Evolutionary conservation across 345 rosid species (phyloP).

Genomic region (Gossypium turneri): DNA sequence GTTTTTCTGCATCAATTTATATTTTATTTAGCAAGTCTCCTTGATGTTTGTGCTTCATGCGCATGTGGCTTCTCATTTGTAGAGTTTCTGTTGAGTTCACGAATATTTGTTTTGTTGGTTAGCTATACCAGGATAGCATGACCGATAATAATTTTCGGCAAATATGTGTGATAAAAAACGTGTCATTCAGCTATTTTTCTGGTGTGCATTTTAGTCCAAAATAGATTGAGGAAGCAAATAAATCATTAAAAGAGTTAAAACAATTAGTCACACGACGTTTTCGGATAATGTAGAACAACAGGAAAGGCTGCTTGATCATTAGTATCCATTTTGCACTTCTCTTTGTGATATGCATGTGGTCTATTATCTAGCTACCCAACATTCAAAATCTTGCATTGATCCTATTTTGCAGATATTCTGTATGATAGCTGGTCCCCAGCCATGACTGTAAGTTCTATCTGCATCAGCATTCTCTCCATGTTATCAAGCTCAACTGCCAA

Average conservation of each 20-base stretch:
- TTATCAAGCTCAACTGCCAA: constrained; percentile 63
- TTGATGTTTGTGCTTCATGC: background rate
- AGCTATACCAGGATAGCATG: background rate
- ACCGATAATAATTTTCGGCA: background rate
- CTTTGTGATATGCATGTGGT: background rate
- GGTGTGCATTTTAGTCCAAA: background rate
- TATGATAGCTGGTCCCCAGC: constrained; percentile 91
- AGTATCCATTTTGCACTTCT: background rate
- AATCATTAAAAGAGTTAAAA: background rate
- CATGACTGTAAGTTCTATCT: constrained; percentile 67
- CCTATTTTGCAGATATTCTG: constrained; percentile 52
- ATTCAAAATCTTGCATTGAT: background rate
- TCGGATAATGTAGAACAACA: background rate
- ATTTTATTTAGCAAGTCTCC: background rate
- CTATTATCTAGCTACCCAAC: background rate
- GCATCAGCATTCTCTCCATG: constrained; percentile 82
- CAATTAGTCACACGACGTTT: background rate
- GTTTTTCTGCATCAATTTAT: background rate
- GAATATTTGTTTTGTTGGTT: background rate
- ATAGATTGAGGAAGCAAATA: background rate
- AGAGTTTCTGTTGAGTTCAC: background rate
- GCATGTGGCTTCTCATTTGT: background rate
- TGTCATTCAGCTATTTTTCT: background rate
- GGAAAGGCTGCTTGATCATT: background rate
- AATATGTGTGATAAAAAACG: background rate